Conservation (phyloP, 352 stramenopile species). For the Blastocystis sp. region DNA sequence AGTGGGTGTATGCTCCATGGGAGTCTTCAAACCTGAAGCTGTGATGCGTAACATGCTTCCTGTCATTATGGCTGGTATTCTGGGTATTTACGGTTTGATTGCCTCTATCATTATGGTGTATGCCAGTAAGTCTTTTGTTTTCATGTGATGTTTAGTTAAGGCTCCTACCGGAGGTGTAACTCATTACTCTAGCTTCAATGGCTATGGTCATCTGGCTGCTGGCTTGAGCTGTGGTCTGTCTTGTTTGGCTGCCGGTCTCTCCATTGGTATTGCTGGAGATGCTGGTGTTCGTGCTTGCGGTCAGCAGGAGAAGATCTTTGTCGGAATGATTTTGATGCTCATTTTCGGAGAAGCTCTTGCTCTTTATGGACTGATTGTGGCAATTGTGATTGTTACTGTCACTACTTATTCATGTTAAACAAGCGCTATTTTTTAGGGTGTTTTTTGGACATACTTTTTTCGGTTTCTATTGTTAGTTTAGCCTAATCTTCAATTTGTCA, state of each 20-base stretch:
- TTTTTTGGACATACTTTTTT: background rate
- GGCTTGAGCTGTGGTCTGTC: slow-evolving; percentile 75
- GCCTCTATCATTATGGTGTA: slow-evolving; percentile 74
- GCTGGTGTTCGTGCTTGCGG: slow-evolving; percentile 84
- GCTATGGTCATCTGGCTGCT: slow-evolving; percentile 75
- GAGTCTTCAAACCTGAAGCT: slow-evolving; percentile 85
- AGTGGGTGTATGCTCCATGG: slow-evolving; percentile 87
- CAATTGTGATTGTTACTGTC: slow-evolving; percentile 74
- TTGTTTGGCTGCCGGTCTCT: slow-evolving; percentile 75
- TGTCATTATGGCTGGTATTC: slow-evolving; percentile 90
- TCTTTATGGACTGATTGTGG: slow-evolving; percentile 89
- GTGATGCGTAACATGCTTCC: slow-evolving; percentile 98
- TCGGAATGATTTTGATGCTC: slow-evolving; percentile 94
- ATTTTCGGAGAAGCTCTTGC: slow-evolving; percentile 96
- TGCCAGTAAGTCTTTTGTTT: slow-evolving; percentile 44
- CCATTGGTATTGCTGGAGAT: slow-evolving; percentile 79
- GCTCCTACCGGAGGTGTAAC: slow-evolving; percentile 13
- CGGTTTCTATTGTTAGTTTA: slow-evolving; percentile 12
- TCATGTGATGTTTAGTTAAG: slow-evolving; percentile 14
- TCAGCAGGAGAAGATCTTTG: slow-evolving; percentile 93
- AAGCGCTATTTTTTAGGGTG: background rate
- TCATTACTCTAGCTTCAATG: slow-evolving; percentile 73
- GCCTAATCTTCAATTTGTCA: slow-evolving; percentile 24
- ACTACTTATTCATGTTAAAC: slow-evolving; percentile 20
- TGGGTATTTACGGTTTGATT: slow-evolving; percentile 82